Evolutionary conservation across 1,139 yeast genomes (phyloP).

Genomic region (Yamadazyma conglobata): DNA sequence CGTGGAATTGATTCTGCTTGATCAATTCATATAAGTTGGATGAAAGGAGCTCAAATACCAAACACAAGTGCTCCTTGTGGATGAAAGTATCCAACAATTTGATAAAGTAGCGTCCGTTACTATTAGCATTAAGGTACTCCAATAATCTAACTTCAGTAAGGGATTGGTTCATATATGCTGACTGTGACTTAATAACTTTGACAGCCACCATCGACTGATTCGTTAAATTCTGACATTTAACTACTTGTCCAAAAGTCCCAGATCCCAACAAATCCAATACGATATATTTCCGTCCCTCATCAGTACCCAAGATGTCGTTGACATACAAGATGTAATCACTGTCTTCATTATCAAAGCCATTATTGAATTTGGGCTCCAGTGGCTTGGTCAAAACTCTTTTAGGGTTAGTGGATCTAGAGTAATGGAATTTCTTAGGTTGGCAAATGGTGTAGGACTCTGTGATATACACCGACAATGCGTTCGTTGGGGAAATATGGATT

Average conservation of each 20-base stretch:
- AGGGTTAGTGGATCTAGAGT: conserved; percentile 83
- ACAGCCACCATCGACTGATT: conserved; percentile 93
- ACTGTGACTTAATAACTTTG: conserved; percentile 88
- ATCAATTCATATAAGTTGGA: conserved; percentile 87
- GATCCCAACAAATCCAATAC: conserved; percentile 91
- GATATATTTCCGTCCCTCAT: conserved; percentile 81
- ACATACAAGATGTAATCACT: conserved; percentile 91
- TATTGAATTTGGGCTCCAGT: conserved; percentile 73
- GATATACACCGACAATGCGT: conserved; percentile 74
- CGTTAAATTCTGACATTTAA: conserved; percentile 87
- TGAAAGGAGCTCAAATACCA: conserved; percentile 86
- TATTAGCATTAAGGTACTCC: conserved; percentile 73
- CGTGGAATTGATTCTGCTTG: conserved; percentile 92
- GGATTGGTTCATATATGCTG: conserved; percentile 89
- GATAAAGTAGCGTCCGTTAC: conserved; percentile 73
- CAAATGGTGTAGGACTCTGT: conserved; percentile 83
- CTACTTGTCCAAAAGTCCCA: conserved; percentile 98
- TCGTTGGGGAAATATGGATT: conserved; percentile 79
- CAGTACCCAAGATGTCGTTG: conserved; percentile 86
- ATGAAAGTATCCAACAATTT: conserved; percentile 83
- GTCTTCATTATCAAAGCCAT: conserved; percentile 85
- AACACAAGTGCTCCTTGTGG: conserved; percentile 88
- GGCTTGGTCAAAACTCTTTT: conserved; percentile 91
- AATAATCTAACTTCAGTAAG: conserved; percentile 85
- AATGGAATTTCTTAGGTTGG: conserved; percentile 77